phyloP scores from a whole-genome alignment of 2,329 filamentous ascomycete genomes.

The Macroventuria anomochaeta region DNA sequence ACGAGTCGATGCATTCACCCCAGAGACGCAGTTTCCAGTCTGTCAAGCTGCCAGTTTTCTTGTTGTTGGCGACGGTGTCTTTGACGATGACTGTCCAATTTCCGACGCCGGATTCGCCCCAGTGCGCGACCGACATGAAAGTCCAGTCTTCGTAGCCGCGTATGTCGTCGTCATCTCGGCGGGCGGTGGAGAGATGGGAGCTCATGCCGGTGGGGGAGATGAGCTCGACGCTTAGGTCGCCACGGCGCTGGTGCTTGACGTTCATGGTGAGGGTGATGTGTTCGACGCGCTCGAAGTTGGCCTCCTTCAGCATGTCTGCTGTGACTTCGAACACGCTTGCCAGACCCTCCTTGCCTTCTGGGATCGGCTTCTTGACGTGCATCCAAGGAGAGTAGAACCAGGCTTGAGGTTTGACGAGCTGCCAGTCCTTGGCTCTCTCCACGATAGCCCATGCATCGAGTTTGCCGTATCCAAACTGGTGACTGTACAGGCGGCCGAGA shows the following conservation, averaged over 20 bases:
- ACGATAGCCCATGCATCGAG: conserved; percentile 87
- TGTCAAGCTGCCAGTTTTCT: conserved; percentile 76
- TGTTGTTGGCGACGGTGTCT: conserved; percentile 76
- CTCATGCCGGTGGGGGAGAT: conserved; percentile 81
- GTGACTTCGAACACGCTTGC: conserved; percentile 84
- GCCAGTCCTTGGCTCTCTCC: conserved; percentile 82
- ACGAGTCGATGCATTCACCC: conserved; percentile 83
- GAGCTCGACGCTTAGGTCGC: conserved; percentile 91
- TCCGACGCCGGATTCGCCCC: conserved; percentile 87
- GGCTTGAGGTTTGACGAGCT: conserved; percentile 89
- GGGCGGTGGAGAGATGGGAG: conserved; percentile 81
- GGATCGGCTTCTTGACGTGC: conserved; percentile 83
- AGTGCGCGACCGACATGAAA: conserved; percentile 98
- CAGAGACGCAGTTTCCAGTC: conserved; percentile 96
- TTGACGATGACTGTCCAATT: conserved; percentile 92
- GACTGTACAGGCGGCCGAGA: conserved; percentile 86
- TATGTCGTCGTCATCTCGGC: conserved; percentile 69
- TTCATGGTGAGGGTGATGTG: conserved; percentile 99
- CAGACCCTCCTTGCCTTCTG: conserved; percentile 81
- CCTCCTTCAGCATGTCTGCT: conserved; percentile 75
- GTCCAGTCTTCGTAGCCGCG: conserved; percentile 93
- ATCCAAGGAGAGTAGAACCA: conserved; percentile 96
- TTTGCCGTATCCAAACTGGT: conserved; percentile 95
- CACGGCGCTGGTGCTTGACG: conserved; percentile 81
- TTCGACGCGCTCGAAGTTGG: conserved; percentile 86